Conservation (phyloP, 331 rosid genomes). For the Quercus tomentella region DNA sequence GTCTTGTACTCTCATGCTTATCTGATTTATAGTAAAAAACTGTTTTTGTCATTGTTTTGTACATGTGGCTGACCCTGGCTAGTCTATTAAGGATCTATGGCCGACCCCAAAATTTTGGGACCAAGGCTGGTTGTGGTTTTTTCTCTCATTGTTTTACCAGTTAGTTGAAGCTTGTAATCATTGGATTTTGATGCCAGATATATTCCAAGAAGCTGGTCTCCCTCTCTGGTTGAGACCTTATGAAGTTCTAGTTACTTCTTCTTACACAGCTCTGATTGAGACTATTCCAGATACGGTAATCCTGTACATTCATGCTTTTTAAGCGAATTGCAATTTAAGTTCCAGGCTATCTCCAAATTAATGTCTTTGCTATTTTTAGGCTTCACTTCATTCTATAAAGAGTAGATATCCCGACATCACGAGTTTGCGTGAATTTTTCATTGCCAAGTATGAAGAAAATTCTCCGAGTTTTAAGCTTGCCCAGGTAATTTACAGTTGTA, state of each 20-base stretch:
- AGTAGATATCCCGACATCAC: conserved; percentile 74
- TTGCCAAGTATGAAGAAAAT: conserved; percentile 83
- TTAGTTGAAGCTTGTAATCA: conserved; percentile 26
- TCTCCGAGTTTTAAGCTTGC: conserved; percentile 97
- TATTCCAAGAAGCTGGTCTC: conserved; percentile 99
- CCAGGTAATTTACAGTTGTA: conserved; percentile 56
- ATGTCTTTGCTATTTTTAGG: conserved; percentile 46
- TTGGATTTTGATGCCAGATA: conserved; percentile 66
- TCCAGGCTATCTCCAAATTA: background rate
- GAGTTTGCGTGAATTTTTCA: conserved; percentile 85
- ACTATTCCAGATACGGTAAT: conserved; percentile 96
- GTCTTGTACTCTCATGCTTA: background rate
- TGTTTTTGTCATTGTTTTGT: background rate
- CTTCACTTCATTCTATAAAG: conserved; percentile 94
- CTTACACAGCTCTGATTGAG: conserved; percentile 93
- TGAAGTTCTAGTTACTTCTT: conserved; percentile 92
- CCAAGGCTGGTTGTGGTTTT: background rate
- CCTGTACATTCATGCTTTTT: conserved; percentile 8
- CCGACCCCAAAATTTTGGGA: background rate
- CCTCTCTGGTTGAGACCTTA: conserved; percentile 98
- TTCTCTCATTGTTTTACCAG: background rate
- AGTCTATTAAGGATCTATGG: no score
- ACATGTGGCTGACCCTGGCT: no score
- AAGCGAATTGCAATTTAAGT: conserved; percentile 12
- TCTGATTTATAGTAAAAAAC: background rate